Base-by-base conservation (phyloP, 2,329 filamentous ascomycete species). In the Chaetomium globosum region DNA sequence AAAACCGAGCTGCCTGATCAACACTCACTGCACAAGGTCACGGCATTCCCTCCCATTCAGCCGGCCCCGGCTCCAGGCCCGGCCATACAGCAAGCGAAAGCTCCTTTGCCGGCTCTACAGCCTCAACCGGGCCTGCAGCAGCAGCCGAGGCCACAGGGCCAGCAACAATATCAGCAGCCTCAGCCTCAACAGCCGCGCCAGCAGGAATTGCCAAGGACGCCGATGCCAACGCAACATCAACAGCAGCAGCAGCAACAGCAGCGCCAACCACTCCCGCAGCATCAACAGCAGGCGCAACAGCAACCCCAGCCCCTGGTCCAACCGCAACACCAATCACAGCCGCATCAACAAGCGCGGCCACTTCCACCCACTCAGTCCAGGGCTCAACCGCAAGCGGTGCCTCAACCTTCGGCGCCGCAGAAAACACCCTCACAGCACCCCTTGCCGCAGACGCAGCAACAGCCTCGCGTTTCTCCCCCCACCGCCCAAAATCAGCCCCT, bases 1-100 rank as follows among this genome's bases (percentile, higher is more conserved):
- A 72, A 72, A 59, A 63, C 62, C 5, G 71, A 72, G 61, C 55
- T 63, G n/a, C 4, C 53, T 2, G 71, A 70, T 30, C 67, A 71
- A 30, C 63, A 68, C 36, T 30, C 64, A 2, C 3, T 63, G 12
- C 59, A 61, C 36, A 71, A 71, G 39, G 39, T 65, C 21, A 61
- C 65, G 39, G 60, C 63, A 16, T 68, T 72, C 23, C 70, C 69
- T 12, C 68, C 70, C 13, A 71, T 71, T 8, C 71, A 72, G 51
- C 69, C 71, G 33, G 70, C 70, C 16, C 69, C 71, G 19, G 65
- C 65, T n/a, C 68, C 65, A 1, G 57, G 56, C 30, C 52, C 63
- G 21, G 48, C 58, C 5, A 26, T 61, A 66, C 67, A 66, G 31
- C 65, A 59, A 28, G 56, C 58, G 39, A 67, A 66, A 55, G 48